Conservation (phyloP, 495 filamentous ascomycete species). For the Bacidia rubella region DNA sequence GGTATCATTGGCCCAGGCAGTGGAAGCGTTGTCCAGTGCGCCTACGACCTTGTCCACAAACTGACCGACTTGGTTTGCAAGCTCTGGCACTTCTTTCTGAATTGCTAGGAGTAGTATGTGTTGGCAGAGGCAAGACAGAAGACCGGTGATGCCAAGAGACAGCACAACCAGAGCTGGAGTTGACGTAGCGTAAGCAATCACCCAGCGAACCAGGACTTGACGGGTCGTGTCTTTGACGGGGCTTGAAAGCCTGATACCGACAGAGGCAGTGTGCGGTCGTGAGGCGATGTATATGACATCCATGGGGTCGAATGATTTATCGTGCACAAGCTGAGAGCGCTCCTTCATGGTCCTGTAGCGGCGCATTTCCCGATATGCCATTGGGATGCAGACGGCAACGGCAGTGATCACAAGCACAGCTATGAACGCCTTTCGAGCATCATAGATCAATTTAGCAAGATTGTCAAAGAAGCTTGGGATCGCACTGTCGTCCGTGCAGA, state of each 20-base stretch:
- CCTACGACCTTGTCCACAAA: slow-evolving; percentile 72
- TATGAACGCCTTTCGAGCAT: slow-evolving; percentile 61
- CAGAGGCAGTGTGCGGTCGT: slow-evolving; percentile 53
- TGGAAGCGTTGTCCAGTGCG: slow-evolving; percentile 57
- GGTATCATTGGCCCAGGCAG: slow-evolving; percentile 60
- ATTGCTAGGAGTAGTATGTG: slow-evolving; percentile 61
- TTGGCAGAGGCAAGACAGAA: slow-evolving; percentile 76
- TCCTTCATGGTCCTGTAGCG: slow-evolving; percentile 61
- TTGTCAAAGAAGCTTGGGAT: slow-evolving; percentile 79
- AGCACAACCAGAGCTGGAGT: slow-evolving; percentile 77
- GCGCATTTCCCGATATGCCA: slow-evolving; percentile 68
- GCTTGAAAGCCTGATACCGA: slow-evolving; percentile 60
- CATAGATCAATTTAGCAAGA: slow-evolving; percentile 43
- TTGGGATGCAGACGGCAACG: slow-evolving; percentile 55
- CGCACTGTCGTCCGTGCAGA: slow-evolving; percentile 73
- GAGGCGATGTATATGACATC: slow-evolving; percentile 84
- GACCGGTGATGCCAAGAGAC: slow-evolving; percentile 69
- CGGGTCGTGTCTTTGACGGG: slow-evolving; percentile 52
- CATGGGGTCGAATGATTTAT: slow-evolving; percentile 59
- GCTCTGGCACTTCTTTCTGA: slow-evolving; percentile 59
- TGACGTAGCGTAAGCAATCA: slow-evolving; percentile 74
- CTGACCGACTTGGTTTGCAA: slow-evolving; percentile 61
- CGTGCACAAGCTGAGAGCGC: slow-evolving; percentile 50
- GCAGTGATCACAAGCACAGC: slow-evolving; percentile 55
- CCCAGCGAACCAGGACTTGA: slow-evolving; percentile 68